phyloP scores from a whole-genome alignment of 2,329 filamentous ascomycete genomes.

The Curvularia sp. region DNA sequence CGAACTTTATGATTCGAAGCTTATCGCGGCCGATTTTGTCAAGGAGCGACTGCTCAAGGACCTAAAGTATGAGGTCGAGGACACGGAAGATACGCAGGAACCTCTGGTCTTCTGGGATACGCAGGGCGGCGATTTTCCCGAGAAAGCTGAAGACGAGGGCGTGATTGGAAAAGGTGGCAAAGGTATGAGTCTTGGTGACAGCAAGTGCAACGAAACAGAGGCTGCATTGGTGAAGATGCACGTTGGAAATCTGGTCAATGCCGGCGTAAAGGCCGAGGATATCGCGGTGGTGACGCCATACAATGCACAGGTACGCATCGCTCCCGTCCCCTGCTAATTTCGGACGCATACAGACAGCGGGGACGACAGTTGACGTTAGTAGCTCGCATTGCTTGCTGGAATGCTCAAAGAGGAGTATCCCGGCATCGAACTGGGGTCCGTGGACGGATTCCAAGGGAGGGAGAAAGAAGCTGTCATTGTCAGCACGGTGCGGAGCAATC shows the following conservation, averaged over 20 bases:
- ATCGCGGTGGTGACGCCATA: conserved; percentile 96
- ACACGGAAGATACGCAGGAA: conserved; percentile 85
- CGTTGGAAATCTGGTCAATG: conserved; percentile 75
- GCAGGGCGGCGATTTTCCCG: conserved; percentile 89
- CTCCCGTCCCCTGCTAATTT: background rate
- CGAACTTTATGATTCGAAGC: conserved; percentile 81
- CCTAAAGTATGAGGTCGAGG: conserved; percentile 76
- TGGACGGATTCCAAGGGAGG: conserved; percentile 95
- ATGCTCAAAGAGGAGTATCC: conserved; percentile 81
- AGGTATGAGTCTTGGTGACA: conserved; percentile 68
- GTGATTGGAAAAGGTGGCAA: conserved; percentile 58
- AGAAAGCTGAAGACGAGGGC: conserved; percentile 78
- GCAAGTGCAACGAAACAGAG: conserved; percentile 93
- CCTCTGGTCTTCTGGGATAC: conserved; percentile 95
- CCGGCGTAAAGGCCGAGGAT: conserved; percentile 81
- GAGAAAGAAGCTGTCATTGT: conserved; percentile 97
- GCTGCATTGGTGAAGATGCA: conserved; percentile 81
- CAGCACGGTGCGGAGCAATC: conserved; percentile 91
- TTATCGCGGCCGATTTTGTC: conserved; percentile 82
- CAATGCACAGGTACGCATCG: conserved; percentile 76
- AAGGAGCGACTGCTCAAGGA: conserved; percentile 76
- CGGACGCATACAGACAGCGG: background rate
- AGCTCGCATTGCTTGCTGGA: conserved; percentile 78
- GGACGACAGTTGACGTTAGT: conserved; percentile 22
- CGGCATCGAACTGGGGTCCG: conserved; percentile 91